A percentile compares a stretch with the other conserved stretches of the same genome.
These are phyloP conservation scores for Thymus mandschuricus DNA, from an alignment of 257 asterid species.

Conservation along the genomic window DNA sequence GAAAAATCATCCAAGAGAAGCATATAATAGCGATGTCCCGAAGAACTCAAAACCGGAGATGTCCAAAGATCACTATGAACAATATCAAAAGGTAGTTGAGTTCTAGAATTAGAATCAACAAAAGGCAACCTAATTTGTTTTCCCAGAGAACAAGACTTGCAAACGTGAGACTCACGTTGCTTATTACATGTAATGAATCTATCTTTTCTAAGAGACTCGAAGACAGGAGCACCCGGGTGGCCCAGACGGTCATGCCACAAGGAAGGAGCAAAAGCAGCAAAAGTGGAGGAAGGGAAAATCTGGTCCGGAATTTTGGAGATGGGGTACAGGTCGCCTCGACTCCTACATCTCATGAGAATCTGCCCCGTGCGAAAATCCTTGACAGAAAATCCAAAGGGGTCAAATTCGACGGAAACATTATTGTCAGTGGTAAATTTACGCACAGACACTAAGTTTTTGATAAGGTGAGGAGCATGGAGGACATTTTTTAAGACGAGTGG, in stretches of 20 bases:
- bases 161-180: background rate
- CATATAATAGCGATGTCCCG: background rate
- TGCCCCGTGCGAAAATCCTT: background rate
- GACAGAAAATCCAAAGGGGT: too few species aligned
- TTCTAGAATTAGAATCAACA: background rate
- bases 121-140: background rate
- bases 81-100: background rate
- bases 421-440: too few species aligned
- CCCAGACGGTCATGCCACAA: background rate
- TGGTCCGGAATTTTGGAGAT: background rate
- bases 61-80: constrained; percentile 2
- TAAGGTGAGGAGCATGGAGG: too few species aligned
- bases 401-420: too few species aligned
- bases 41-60: background rate
- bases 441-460: too few species aligned
- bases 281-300: background rate
- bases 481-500: too few species aligned
- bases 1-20: background rate
- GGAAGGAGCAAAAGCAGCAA: background rate
- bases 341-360: background rate
- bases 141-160: background rate
- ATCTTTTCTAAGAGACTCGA: background rate
- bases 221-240: background rate
- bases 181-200: too few species aligned
- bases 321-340: background rate